Evolutionary conservation across 495 filamentous ascomycete genomes (phyloP).

Genomic region (Xylaria grammica): DNA sequence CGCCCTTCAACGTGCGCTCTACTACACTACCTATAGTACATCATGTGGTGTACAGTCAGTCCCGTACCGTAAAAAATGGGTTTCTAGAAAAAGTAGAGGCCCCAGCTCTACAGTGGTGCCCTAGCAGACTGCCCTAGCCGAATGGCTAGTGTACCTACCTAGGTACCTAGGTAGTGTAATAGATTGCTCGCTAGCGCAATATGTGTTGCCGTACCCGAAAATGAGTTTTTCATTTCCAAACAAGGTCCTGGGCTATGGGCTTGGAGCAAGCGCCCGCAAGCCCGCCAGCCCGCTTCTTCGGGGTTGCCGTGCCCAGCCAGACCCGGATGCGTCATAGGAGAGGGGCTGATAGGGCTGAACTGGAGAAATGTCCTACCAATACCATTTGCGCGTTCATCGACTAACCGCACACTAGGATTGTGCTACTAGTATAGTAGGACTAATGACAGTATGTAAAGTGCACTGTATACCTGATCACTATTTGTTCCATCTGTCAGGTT

Average conservation of each 20-base stretch:
- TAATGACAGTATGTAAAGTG: too few species aligned
- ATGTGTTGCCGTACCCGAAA: constrained; percentile 12
- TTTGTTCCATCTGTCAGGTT: too few species aligned
- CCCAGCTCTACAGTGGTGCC: too few species aligned
- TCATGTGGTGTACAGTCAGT: too few species aligned
- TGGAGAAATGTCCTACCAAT: constrained; percentile 12
- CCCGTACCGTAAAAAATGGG: too few species aligned
- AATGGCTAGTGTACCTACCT: neutral
- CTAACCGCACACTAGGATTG: neutral
- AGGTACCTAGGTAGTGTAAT: neutral
- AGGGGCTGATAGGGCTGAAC: constrained; percentile 27
- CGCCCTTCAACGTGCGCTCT: neutral
- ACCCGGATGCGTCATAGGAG: constrained; percentile 24
- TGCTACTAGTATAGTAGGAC: too few species aligned
- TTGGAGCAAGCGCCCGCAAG: constrained; percentile 13
- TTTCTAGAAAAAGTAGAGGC: too few species aligned
- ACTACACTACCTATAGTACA: neutral
- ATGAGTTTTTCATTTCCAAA: constrained; percentile 17
- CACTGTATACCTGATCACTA: neutral
- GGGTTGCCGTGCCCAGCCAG: constrained; percentile 24
- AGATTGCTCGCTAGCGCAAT: neutral
- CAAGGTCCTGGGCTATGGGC: constrained; percentile 7
- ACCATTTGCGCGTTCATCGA: neutral
- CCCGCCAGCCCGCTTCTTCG: constrained; percentile 17
- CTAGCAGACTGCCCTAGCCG: too few species aligned